Base-by-base conservation (phyloP, 2,329 filamentous ascomycete species). In the Periconia digitata region DNA sequence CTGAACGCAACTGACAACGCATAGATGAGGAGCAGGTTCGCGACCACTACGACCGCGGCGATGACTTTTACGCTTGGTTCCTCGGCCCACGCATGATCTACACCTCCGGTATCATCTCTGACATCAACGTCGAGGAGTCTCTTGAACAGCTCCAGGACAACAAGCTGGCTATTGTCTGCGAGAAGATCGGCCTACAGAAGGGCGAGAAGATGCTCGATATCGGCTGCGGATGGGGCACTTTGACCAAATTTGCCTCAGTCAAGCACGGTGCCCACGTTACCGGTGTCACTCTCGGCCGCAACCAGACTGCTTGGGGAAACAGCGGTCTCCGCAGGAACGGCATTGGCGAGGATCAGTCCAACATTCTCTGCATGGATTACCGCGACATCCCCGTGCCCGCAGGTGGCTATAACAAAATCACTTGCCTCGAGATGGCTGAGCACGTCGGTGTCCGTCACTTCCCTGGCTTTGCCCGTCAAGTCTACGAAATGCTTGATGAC, bases 61-160 rank as follows among this genome's bases (percentile, higher is more conserved):
- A 99, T 72, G 94, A 97, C 76, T 96, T 96, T 78, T 99, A 99
- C 80, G 87, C 85, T 72, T 99, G 92, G 91, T 97, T 97, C 82
- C 84, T 97, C 55, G 94, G 94, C 53, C 92, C 92, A 50, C 92
- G 92, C 69, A 99, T 97, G 94, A 90, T 97, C 75, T 97, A 97
- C 79, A 99, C 94, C 43, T 95, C 90, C 43, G 94, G 94, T 64
- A 80, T 99, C 65, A 95, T 99, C 70, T 87, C 88, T 53, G 91
- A 97, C 73, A 83, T 89, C 72, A 85, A 86, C 74, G 82, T 80
- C 59, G 94, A 97, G 76, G 94, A 97, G 77, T 84, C 85, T 27
- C 86, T 99, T 21, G 94, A 99, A 76, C 82, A 97, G 76, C 83
- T 97, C 39, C 94, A 97, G 79, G 92, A 97, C 75, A 97, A 97